Evolutionary conservation across 768 basidiomycete species (phyloP).

Genomic region (Tulasnella sp.): DNA sequence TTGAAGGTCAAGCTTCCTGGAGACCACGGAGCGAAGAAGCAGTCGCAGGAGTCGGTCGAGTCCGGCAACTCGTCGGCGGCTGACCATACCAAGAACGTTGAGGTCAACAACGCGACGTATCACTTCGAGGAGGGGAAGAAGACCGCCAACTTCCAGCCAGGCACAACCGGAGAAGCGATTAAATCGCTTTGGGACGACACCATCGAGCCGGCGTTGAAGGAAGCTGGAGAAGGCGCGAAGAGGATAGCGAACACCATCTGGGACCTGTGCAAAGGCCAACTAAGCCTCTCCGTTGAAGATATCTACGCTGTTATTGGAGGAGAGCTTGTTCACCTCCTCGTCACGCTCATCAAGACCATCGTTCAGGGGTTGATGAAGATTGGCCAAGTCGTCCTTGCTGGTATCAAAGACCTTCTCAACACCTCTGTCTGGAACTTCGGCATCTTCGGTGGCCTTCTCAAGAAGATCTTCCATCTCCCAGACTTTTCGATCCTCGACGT

Average conservation of each 20-base stretch:
- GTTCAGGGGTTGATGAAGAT: not conserved
- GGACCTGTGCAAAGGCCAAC: not conserved
- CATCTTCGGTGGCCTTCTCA: conserved; percentile 26
- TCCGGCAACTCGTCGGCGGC: not conserved
- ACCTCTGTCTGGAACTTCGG: conserved; percentile 4
- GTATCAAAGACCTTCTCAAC: conserved; percentile 21
- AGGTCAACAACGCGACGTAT: conserved; percentile 26
- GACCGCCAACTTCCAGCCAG: not conserved
- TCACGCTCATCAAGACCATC: conserved; percentile 21
- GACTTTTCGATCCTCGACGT: conserved; percentile 24
- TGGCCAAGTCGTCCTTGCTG: not conserved
- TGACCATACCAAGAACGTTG: not conserved
- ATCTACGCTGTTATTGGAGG: not conserved
- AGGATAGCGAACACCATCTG: not conserved
- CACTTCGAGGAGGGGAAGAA: conserved; percentile 27
- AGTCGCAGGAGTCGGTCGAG: not conserved
- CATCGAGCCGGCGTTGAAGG: not conserved
- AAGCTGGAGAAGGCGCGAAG: not conserved
- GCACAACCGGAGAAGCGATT: not conserved
- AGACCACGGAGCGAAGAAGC: not conserved
- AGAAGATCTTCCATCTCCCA: conserved; percentile 5
- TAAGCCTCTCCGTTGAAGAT: not conserved
- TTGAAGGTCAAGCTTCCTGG: not conserved
- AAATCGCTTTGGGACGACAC: not conserved
- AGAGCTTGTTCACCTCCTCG: conserved; percentile 1